Conservation (phyloP, 2,329 filamentous ascomycete species). For the Trichoderma sp. region DNA sequence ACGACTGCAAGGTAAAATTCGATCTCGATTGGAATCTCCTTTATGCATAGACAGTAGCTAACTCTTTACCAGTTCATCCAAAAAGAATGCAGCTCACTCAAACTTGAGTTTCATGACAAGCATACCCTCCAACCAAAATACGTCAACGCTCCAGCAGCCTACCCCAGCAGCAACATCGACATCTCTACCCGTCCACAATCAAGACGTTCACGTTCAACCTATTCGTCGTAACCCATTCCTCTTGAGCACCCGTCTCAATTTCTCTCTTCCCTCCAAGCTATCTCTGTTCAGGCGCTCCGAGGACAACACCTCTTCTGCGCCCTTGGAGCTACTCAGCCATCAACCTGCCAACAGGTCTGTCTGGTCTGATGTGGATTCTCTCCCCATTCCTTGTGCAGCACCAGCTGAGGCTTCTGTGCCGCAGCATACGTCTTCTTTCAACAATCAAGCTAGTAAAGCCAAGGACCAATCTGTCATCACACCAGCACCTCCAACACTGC, state of each 20-base stretch:
- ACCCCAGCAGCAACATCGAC: background rate
- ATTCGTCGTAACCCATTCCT: slow-evolving; percentile 38
- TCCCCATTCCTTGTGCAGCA: background rate
- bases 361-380: slow-evolving; percentile 18
- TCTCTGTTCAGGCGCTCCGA: slow-evolving; percentile 27
- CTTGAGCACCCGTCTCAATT: slow-evolving; percentile 39
- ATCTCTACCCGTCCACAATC: background rate
- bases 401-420: background rate
- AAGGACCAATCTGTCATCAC: background rate
- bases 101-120: background rate
- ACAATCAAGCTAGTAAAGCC: background rate
- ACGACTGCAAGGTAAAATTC: slow-evolving; percentile 14
- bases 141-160: background rate
- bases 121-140: slow-evolving; percentile 3
- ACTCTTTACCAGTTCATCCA: background rate
- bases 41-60: background rate
- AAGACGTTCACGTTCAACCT: slow-evolving; percentile 24
- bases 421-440: background rate
- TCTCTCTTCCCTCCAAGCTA: slow-evolving; percentile 32
- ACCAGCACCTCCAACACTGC: background rate
- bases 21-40: background rate
- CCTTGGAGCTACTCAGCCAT: slow-evolving; percentile 9
- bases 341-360: slow-evolving; percentile 1
- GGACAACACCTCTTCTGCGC: slow-evolving; percentile 30
- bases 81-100: slow-evolving; percentile 23